Conservation (phyloP, 495 filamentous ascomycete species). For the Aspergillus hancockii region DNA sequence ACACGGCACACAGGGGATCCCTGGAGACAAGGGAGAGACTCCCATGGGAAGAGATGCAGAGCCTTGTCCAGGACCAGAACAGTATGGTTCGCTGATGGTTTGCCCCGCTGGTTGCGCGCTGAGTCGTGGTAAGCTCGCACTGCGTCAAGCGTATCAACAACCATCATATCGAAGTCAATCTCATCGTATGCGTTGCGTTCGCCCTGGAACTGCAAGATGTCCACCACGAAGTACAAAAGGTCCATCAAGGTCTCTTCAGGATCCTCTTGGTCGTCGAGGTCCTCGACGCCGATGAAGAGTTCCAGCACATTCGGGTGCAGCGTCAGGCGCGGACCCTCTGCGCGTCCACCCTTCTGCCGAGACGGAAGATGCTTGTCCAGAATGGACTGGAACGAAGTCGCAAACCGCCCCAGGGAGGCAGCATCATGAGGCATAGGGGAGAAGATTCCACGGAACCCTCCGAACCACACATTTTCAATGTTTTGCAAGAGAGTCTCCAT, state of each 20-base stretch:
- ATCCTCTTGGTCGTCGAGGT: constrained; percentile 67
- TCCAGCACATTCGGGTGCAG: constrained; percentile 80
- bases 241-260: constrained; percentile 85
- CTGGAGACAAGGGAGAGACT: constrained; percentile 84
- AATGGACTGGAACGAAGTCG: constrained; percentile 74
- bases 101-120: constrained; percentile 41
- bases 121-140: constrained; percentile 74
- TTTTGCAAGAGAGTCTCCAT: constrained; percentile 77
- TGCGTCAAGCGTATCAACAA: constrained; percentile 79
- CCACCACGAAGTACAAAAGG: constrained; percentile 91
- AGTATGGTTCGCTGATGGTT: constrained; percentile 75
- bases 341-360: constrained; percentile 62
- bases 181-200: constrained; percentile 97
- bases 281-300: constrained; percentile 82
- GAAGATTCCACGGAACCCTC: constrained; percentile 90
- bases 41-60: constrained; percentile 91
- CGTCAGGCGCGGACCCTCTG: constrained; percentile 50
- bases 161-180: constrained; percentile 91
- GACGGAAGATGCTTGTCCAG: constrained; percentile 87
- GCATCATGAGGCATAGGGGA: constrained; percentile 64
- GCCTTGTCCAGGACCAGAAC: constrained; percentile 92
- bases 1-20: constrained; percentile 79
- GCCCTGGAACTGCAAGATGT: constrained; percentile 94
- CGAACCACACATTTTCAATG: constrained; percentile 91
- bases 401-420: constrained; percentile 69